Evolutionary conservation across 2,329 filamentous ascomycete genomes (phyloP), one percentile per base, ranked within the genome.

Genomic region (Xylaria sp.): DNA sequence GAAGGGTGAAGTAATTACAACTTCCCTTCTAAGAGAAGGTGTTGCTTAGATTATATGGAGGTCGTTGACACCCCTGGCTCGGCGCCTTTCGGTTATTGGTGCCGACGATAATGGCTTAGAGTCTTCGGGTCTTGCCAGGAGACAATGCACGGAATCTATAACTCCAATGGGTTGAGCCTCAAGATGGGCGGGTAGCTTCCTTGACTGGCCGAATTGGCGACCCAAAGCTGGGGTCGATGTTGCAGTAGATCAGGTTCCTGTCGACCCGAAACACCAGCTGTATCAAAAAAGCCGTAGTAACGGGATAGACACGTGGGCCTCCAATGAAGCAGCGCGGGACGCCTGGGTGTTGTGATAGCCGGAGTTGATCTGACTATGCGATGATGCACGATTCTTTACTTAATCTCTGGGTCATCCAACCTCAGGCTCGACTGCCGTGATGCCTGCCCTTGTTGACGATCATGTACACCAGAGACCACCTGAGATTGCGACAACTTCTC

Each of bases 191-290:
- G 21, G 21, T 14, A 63, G 54, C 39, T 6, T 54, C 64, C 30
- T 21, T 42, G 19, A 32, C n/a, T 39, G 50, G 19, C 24, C 42
- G 24, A 48, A 65, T n/a, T 63, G 39, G 61, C 53, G 50, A 63
- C 36, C 51, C 45, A 27, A 61, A 55, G 58, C 36, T 27, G 50
- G 60, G 67, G 42, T 59, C 50, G 50, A 58, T 12, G n/a, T 21
- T 64, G 57, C 36, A 63, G 45, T 48, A 66, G 69, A 69, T 72
- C 70, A 67, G 70, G 58, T 62, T 64, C 68, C 34, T 61, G 30
- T 54, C 50, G 51, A 68, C 42, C 71, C 72, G 73, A 77, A 77
- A 75, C 72, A 53, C 61, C 53, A 69, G 54, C 34, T 71, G 75
- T 75, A 51, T 77, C 74, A 76, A 66, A 61, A 65, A 24, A 58